Conservation (phyloP, 495 filamentous ascomycete species). For the Pyrenopolyporus hunteri region DNA sequence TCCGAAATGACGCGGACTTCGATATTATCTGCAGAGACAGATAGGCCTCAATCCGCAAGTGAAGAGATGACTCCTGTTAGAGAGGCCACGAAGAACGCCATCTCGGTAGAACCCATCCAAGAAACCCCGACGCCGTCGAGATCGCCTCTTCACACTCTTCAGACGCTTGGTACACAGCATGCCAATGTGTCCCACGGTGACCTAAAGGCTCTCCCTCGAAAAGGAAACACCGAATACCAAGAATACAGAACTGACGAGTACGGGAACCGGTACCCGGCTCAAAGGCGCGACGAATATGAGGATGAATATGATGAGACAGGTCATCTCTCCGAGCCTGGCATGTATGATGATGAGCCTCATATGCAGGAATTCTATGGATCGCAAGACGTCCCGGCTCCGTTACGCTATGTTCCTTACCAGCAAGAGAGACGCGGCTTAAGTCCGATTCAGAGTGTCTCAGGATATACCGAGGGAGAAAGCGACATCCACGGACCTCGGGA, state of each 20-base stretch:
- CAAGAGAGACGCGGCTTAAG: conserved; percentile 70
- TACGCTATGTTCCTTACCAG: conserved; percentile 63
- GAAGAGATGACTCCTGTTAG: conserved; percentile 60
- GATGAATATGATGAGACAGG: conserved; percentile 57
- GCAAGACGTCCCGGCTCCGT: conserved; percentile 60
- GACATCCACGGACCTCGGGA: conserved; percentile 56
- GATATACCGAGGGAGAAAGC: conserved; percentile 63
- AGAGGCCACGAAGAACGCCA: conserved; percentile 61
- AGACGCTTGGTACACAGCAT: conserved; percentile 54
- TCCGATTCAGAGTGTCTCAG: conserved; percentile 87
- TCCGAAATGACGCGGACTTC: conserved; percentile 90
- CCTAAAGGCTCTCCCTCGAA: conserved; percentile 52
- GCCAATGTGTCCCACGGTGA: conserved; percentile 59
- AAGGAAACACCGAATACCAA: conserved; percentile 44
- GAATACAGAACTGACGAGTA: conserved; percentile 57
- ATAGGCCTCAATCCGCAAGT: conserved; percentile 68
- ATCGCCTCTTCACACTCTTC: conserved; percentile 49
- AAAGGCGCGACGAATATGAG: conserved; percentile 45
- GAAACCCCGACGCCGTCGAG: conserved; percentile 49
- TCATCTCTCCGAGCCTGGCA: conserved; percentile 45
- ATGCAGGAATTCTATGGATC: conserved; percentile 55
- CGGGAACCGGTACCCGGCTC: conserved; percentile 46
- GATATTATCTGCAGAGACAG: conserved; percentile 82
- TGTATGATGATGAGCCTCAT: conserved; percentile 48
- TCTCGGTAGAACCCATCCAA: conserved; percentile 46